Evolutionary conservation across 495 filamentous ascomycete species (phyloP), one percentile per base, ranked within the genome.

Genomic region (Xylona heveae): DNA sequence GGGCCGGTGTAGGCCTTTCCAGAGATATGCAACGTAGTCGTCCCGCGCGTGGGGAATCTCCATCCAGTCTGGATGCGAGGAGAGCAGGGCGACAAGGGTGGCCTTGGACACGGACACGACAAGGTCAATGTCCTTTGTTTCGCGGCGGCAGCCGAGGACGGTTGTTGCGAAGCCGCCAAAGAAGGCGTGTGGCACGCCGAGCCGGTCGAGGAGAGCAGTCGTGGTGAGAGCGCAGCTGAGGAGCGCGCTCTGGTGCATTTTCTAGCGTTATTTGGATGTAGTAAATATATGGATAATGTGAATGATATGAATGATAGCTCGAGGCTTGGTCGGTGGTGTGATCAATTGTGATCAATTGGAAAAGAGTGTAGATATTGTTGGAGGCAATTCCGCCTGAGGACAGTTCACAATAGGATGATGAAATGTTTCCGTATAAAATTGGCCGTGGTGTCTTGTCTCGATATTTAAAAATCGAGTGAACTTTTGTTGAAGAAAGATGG

Each of bases 141-240:
- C 46, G 13, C 46, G 46, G 9, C 33, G 21, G 12, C 38, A 43
- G 2, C 44, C 41, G 7, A 37, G 37, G 4, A 46, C 43, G 4
- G 45, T 46, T 28, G 47, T 48, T 8, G 46, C 48, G 40, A 48
- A 49, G 35, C 46, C 46, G 18, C 46, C 46, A 35, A 49, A 49
- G 42, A 49, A 49, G 23, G 38, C 43, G 29, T 49, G 46, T 19
- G 38, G 41, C 33, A 49, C 45, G 26, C 44, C 42, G 35, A 48
- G 35, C 37, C 45, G 49, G 30, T 39, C 40, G 12, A 49, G 46
- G 18, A 49, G 33, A 6, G 45, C 37, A 26, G 46, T 46, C 10
- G 47, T 46, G 17, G 45, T 42, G 15, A 49, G 46, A 13, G 46
- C 46, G 7, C 45, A 45, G 27, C 44, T 41, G 32, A 44, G 40